A percentile compares a stretch with the other conserved stretches of the same genome.
phyloP scores from a whole-genome alignment of 139 green algal genomes.

The Coccomyxa sp. region DNA sequence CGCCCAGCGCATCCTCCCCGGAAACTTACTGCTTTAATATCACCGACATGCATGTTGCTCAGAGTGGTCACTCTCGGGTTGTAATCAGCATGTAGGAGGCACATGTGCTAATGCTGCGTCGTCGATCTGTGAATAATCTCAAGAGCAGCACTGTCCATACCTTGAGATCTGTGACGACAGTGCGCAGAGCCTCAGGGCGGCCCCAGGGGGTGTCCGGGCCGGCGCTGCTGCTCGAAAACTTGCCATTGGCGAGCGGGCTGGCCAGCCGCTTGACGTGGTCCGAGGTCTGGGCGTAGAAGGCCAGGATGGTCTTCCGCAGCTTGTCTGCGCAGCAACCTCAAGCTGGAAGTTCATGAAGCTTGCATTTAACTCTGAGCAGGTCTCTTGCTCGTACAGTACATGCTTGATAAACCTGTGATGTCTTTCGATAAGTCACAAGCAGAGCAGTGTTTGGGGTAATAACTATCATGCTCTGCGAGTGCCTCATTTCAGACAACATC shows the following conservation, averaged over 20 bases:
- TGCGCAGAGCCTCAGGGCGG: slow-evolving; percentile 44
- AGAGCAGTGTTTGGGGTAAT: too few relatives aligned
- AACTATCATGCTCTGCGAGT: too few relatives aligned
- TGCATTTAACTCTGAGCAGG: too few relatives aligned
- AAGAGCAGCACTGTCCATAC: not conserved
- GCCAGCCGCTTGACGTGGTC: slow-evolving; percentile 81
- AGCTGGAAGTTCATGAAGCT: not conserved
- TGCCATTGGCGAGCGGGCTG: slow-evolving; percentile 67
- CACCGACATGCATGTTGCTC: not conserved
- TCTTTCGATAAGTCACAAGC: too few relatives aligned
- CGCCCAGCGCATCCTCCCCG: not conserved
- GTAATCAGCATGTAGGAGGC: too few relatives aligned
- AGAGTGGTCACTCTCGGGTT: too few relatives aligned
- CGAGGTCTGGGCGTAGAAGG: slow-evolving; percentile 53
- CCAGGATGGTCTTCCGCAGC: slow-evolving; percentile 43
- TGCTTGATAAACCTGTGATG: too few relatives aligned
- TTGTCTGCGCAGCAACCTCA: not conserved
- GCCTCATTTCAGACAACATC: too few relatives aligned
- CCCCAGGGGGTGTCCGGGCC: slow-evolving; percentile 17
- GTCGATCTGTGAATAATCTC: too few relatives aligned
- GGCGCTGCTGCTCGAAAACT: not conserved
- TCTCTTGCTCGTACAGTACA: too few relatives aligned
- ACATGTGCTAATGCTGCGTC: too few relatives aligned
- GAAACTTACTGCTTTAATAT: not conserved
- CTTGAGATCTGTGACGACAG: slow-evolving; percentile 42